A percentile compares a stretch with the other conserved stretches of the same genome.
Conservation (phyloP, 1,139 yeast species). For the Taiozyma sp. region DNA sequence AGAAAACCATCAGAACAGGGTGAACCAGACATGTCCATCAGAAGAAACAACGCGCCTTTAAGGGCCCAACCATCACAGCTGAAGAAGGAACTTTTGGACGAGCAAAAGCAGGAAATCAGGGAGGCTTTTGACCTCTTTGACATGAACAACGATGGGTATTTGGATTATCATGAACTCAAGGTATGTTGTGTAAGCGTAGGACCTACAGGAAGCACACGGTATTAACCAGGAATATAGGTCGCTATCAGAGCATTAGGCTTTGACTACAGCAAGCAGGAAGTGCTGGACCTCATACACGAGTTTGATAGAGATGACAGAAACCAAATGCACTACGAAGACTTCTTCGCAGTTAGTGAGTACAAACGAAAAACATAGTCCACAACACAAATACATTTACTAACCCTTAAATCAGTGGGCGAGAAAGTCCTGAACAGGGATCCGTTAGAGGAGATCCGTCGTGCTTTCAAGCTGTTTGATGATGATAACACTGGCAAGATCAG, state of each 20-base stretch:
- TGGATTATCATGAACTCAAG: constrained; percentile 90
- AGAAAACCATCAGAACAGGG: neutral
- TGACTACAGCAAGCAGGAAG: constrained; percentile 75
- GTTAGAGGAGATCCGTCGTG: constrained; percentile 83
- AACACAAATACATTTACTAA: neutral
- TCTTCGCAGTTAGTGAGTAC: constrained; percentile 44
- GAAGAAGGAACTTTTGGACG: constrained; percentile 70
- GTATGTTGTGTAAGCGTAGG: neutral
- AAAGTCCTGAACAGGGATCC: constrained; percentile 71
- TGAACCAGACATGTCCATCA: constrained; percentile 1
- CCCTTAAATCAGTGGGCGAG: constrained; percentile 19
- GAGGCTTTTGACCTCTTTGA: constrained; percentile 94
- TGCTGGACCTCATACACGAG: constrained; percentile 73
- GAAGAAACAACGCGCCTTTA: constrained; percentile 3
- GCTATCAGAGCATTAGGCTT: constrained; percentile 95
- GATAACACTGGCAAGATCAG: constrained; percentile 84
- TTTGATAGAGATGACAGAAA: constrained; percentile 74
- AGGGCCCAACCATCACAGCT: constrained; percentile 24
- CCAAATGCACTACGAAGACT: constrained; percentile 74
- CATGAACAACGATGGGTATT: constrained; percentile 82
- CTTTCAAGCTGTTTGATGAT: constrained; percentile 86
- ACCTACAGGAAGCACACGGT: neutral
- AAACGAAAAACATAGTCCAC: constrained; percentile 25
- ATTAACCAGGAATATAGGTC: constrained; percentile 28
- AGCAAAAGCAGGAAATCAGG: constrained; percentile 86